Percentiles rank a stretch among this genome's conserved stretches.
Evolutionary conservation across 805 yeast genomes (phyloP).

Genomic region (Pichia phayaonensis): DNA sequence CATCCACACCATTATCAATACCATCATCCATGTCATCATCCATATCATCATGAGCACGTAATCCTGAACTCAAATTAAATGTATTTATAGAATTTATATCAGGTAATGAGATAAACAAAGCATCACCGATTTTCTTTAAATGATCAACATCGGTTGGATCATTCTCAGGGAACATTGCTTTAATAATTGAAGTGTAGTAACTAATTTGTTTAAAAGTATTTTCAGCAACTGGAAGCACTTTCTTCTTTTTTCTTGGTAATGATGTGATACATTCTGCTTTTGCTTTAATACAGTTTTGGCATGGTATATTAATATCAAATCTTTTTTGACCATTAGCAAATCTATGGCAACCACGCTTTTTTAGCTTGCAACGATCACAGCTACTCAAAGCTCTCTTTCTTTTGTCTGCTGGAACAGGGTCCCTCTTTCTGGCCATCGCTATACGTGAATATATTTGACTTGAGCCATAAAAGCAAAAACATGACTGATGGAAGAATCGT

Average conservation of each 20-base stretch:
- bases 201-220: slow-evolving; percentile 30
- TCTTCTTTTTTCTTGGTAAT: slow-evolving; percentile 27
- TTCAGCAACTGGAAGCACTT: slow-evolving; percentile 26
- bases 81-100: background rate
- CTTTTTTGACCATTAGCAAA: slow-evolving; percentile 12
- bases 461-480: background rate
- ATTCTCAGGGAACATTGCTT: slow-evolving; percentile 29
- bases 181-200: slow-evolving; percentile 26
- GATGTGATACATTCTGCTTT: slow-evolving; percentile 26
- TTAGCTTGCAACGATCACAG: slow-evolving; percentile 32
- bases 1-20: background rate
- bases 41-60: background rate
- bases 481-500: background rate
- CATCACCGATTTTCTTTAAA: slow-evolving; percentile 25
- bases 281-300: slow-evolving; percentile 23
- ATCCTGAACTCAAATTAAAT: background rate
- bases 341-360: slow-evolving; percentile 30
- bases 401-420: background rate
- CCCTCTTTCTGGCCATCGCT: background rate
- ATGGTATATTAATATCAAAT: slow-evolving; percentile 23
- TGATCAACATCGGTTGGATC: slow-evolving; percentile 31
- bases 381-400: slow-evolving; percentile 26
- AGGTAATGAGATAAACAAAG: slow-evolving; percentile 18
- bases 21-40: background rate
- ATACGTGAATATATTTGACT: background rate